Base-by-base conservation (phyloP, 2,329 filamentous ascomycete genomes). In the Penicillium sp. region DNA sequence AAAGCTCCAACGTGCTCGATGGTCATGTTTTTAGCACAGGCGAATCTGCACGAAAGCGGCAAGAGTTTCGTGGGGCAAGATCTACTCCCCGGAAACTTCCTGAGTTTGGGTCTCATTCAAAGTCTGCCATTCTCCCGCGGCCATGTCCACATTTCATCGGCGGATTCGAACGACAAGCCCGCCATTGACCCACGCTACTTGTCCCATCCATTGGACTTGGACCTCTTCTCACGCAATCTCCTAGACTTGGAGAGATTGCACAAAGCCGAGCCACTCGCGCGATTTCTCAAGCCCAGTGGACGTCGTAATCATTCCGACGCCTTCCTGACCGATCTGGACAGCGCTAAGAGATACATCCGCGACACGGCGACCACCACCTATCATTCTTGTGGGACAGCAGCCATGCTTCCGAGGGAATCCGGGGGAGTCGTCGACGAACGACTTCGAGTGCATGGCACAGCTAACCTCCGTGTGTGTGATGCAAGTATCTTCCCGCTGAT, bases 111-210 rank as follows among this genome's bases (percentile, higher is more conserved):
- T 47, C 25, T 47, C 17, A 47, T 47, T 31, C 43, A 47, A 31
- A 47, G 43, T 54, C 82, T 64, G 81, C 81, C 0, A 81, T 63
- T 82, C 34, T 78, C 79, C 0, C 70, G 74, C 4, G 82, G 82
- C 0, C 76, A 72, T 5, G 71, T 83, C 14, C 82, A 84, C 59
- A 76, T 83, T 38, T 60, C 56, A n/a, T 62, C 58, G 28, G 28
- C 48, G 37, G 41, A 54, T 39, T 39, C 56, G 8, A 31, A 11
- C 15, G n/a, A 58, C 22, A n/a, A 34, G 28, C 56, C 48, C n/a
- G 53, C 31, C 6, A 37, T 58, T n/a, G 50, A 58, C 43, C 56
- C 56, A 20, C n/a, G 37, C 31, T 54, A 38, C 41, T 38, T 58
- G 20, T 37, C 43, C 15, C 43, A 47, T n/a, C 43, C 43, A n/a